Evolutionary conservation across 2,329 filamentous ascomycete genomes (phyloP), one percentile per base, ranked within the genome.

Genomic region (Orbilia blumenaviensis): DNA sequence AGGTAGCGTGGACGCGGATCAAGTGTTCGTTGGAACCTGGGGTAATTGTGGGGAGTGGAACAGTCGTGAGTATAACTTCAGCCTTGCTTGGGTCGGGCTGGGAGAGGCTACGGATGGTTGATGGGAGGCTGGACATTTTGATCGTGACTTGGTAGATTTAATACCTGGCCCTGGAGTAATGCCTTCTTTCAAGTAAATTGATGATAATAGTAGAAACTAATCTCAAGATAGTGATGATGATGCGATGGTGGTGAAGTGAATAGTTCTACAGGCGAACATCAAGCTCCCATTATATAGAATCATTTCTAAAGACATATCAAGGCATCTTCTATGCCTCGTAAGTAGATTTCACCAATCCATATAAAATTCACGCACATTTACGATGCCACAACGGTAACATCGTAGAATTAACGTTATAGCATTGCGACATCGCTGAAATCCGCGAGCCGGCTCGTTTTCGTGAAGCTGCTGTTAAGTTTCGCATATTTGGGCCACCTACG

Each of bases 1-100:
- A 78, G 0, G 82, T 82, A 10, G 82, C 80, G 23, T 81, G 79
- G 25, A 83, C 82, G 41, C 80, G 81, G 46, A 83, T 78, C 16
- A 83, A 79, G 34, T 81, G 69, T n/a, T 82, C 80, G n/a, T 56
- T 56, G 29, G 52, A 56, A 8, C 80, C 74, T 0, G 81, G 80
- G 1, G 56, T 72, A 0, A 78, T 77, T 6, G 44, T 41, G 0
- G 81, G 81, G 5, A 81, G 67, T n/a, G 67, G 67, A 42, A 34
- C 23, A 18, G 46, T 64, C 14, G 48, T 72, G 10, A 72, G 67
- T 41, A 72, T 48, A 8, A 38, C 48, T 50, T 72, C 60, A 12
- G 67, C 48, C 18, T 72, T 64, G 5, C 34, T 58, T 54, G 67
- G 67, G 23, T 72, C 60, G 10, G 58, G 67, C 23, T 72, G 67